A percentile compares a stretch with the other conserved stretches of the same genome.
phyloP scores from a whole-genome alignment of 305 asterid genomes.

The Plantago lanceolata region DNA sequence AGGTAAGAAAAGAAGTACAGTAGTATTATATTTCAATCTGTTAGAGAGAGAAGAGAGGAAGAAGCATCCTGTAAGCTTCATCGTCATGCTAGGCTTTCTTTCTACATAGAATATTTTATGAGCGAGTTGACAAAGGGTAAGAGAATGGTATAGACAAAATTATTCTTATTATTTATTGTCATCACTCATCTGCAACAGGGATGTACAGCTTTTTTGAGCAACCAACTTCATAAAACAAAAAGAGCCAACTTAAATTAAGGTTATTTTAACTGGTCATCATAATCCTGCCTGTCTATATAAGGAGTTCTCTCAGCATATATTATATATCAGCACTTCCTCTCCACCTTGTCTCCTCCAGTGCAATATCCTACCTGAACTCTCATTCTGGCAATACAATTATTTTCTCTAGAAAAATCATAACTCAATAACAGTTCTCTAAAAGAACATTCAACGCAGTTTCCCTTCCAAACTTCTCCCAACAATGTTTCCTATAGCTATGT shows the following conservation, averaged over 20 bases:
- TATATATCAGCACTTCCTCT: conserved; percentile 47
- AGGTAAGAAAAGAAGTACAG: no score
- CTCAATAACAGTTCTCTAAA: conserved; percentile 3
- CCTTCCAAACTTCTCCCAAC: conserved; percentile 7
- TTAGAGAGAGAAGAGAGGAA: conserved; percentile 25
- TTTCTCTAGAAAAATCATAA: conserved; percentile 7
- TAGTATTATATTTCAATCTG: neutral
- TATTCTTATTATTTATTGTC: conserved; percentile 37
- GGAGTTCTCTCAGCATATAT: conserved; percentile 38
- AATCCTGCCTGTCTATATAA: conserved; percentile 62
- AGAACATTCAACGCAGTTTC: conserved; percentile 12
- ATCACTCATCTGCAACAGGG: conserved; percentile 39
- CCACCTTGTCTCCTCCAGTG: conserved; percentile 41
- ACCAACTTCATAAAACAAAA: conserved; percentile 46
- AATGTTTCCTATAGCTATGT: conserved; percentile 33
- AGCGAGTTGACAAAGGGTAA: conserved; percentile 56
- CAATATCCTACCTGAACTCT: conserved; percentile 25
- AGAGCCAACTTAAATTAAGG: conserved; percentile 21
- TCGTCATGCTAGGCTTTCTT: conserved; percentile 49
- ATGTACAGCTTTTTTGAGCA: conserved; percentile 48
- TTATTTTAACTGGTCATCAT: conserved; percentile 33
- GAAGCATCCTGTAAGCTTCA: conserved; percentile 55
- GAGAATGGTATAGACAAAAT: conserved; percentile 39
- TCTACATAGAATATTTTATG: conserved; percentile 24
- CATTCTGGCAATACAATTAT: conserved; percentile 19